Percentiles rank a stretch among this genome's conserved stretches.
Evolutionary conservation across 140 eudicot species (phyloP).

Genomic region (Erigeron philadelphicus): DNA sequence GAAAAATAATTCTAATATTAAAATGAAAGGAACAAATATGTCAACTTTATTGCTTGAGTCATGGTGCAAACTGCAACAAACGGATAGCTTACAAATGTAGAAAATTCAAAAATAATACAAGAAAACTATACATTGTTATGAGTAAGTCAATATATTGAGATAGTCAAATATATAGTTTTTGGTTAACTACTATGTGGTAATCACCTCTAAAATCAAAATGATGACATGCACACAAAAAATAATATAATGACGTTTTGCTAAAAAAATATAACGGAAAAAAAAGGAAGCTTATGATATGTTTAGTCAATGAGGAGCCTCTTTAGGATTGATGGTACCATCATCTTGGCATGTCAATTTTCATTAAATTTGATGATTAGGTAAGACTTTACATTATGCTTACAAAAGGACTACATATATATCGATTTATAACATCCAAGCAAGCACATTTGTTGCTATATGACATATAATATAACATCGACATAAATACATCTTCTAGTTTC

Average conservation of each 20-base stretch:
- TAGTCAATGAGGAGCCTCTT: slow-evolving; percentile 26
- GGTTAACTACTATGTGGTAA: slow-evolving; percentile 34
- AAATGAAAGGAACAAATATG: background rate
- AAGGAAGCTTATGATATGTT: background rate
- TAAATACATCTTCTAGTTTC: too few relatives aligned
- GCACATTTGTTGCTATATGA: too few relatives aligned
- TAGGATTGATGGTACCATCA: slow-evolving; percentile 7
- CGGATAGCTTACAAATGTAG: slow-evolving; percentile 5
- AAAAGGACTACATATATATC: background rate
- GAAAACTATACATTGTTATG: slow-evolving; percentile 5
- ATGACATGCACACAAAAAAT: slow-evolving; percentile 18
- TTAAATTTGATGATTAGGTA: slow-evolving; percentile 22
- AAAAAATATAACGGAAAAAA: background rate
- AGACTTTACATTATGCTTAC: slow-evolving; percentile 13
- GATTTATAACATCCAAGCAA: too few relatives aligned
- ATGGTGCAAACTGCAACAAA: slow-evolving; percentile 23
- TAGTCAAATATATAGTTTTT: slow-evolving; percentile 25
- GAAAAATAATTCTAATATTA: background rate
- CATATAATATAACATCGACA: too few relatives aligned
- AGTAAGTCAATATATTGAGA: slow-evolving; percentile 20
- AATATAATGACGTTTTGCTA: background rate
- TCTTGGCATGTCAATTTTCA: slow-evolving; percentile 16
- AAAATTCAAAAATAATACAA: slow-evolving; percentile 21
- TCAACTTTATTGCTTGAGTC: slow-evolving; percentile 32
- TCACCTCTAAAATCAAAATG: slow-evolving; percentile 30